phyloP scores from a whole-genome alignment of 78 protist genomes.

The Dictyostelium brefeldianum region DNA sequence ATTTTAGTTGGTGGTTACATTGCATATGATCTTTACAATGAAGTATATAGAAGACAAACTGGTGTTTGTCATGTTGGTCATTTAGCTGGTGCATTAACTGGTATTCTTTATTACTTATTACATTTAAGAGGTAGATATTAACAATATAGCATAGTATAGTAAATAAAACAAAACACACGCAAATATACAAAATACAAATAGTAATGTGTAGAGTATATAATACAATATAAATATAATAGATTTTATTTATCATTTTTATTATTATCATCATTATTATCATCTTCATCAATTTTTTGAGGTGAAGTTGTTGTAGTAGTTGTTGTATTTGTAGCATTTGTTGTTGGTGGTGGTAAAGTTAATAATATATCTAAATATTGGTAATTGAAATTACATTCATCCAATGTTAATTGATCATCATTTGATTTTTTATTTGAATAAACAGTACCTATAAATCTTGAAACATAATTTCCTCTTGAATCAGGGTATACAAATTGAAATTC shows the following conservation, averaged over 20 bases:
- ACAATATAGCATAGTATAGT: neutral
- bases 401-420: constrained; percentile 32
- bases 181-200: too few species aligned
- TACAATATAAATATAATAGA: too few species aligned
- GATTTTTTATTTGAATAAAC: constrained; percentile 4
- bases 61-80: constrained; percentile 37
- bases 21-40: constrained; percentile 37
- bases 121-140: constrained; percentile 15
- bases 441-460: neutral
- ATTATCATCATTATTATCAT: neutral
- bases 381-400: constrained; percentile 6
- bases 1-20: constrained; percentile 14
- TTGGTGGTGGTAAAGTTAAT: neutral
- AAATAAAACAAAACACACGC: neutral
- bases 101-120: constrained; percentile 3
- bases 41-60: constrained; percentile 5
- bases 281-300: neutral
- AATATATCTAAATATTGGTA: constrained; percentile 42
- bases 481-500: constrained; percentile 27
- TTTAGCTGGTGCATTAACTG: constrained; percentile 41
- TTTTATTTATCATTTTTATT: neutral
- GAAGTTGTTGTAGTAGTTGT: neutral
- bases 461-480: constrained; percentile 12
- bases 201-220: too few species aligned
- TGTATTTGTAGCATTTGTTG: neutral